Conservation (phyloP, 371 early-diverging fungal genomes). For the Mycotypha africana region DNA sequence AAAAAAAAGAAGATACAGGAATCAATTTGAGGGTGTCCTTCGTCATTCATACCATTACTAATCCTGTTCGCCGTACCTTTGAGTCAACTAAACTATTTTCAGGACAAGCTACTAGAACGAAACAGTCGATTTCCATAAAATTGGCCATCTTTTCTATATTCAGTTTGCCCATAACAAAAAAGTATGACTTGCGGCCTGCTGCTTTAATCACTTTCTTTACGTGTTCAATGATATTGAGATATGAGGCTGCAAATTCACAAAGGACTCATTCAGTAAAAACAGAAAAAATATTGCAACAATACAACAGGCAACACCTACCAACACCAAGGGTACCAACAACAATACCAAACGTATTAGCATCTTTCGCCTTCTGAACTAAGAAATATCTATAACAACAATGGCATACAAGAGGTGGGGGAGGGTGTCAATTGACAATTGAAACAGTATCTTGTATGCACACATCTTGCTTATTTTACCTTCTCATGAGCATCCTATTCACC, state of each 20-base stretch:
- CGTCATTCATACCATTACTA: background rate
- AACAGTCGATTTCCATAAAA: conserved; percentile 90
- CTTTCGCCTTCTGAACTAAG: conserved; percentile 87
- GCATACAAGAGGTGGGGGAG: too few relatives aligned
- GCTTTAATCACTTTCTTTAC: conserved; percentile 72
- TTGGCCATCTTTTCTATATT: conserved; percentile 95
- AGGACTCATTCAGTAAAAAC: background rate
- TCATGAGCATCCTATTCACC: conserved; percentile 70
- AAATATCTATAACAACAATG: conserved; percentile 64
- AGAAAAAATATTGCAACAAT: too few relatives aligned
- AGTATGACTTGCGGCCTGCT: conserved; percentile 78
- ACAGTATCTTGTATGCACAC: background rate
- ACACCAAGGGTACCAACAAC: conserved; percentile 95
- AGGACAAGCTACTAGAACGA: conserved; percentile 90
- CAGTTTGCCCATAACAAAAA: conserved; percentile 93
- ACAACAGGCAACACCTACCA: too few relatives aligned
- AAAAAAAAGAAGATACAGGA: too few relatives aligned
- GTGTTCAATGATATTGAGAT: conserved; percentile 73
- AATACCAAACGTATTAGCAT: conserved; percentile 89
- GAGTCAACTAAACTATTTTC: conserved; percentile 92
- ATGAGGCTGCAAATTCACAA: conserved; percentile 54
- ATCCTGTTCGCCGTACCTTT: conserved; percentile 35
- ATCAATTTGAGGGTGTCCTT: too few relatives aligned
- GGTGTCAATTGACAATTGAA: background rate
- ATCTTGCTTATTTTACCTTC: conserved; percentile 41